Evolutionary conservation across 495 filamentous ascomycete species (phyloP).

Genomic region (Penicillium argentinense): DNA sequence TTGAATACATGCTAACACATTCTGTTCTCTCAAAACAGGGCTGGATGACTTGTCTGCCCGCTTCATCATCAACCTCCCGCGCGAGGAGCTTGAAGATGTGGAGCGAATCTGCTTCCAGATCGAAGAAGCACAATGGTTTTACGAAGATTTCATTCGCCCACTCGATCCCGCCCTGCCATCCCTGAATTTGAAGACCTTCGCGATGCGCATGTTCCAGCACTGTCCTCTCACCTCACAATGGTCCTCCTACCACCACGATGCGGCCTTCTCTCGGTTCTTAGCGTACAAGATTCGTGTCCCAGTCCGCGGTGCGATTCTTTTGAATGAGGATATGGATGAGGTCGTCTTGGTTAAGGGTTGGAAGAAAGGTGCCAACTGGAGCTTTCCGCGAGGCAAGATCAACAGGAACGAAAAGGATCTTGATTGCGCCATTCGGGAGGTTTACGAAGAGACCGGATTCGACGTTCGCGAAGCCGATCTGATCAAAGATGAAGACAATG

Average conservation of each 20-base stretch:
- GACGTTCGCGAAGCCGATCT: constrained; percentile 73
- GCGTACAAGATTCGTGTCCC: constrained; percentile 92
- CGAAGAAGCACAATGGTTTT: constrained; percentile 99
- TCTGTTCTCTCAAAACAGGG: constrained; percentile 52
- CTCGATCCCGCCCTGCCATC: constrained; percentile 81
- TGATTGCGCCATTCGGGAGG: constrained; percentile 88
- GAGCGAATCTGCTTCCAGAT: constrained; percentile 97
- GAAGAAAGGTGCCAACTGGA: constrained; percentile 96
- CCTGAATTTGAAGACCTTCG: constrained; percentile 79
- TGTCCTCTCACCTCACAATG: constrained; percentile 84
- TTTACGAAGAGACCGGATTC: constrained; percentile 93
- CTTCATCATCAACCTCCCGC: constrained; percentile 93
- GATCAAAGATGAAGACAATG: constrained; percentile 62
- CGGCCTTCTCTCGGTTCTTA: constrained; percentile 85
- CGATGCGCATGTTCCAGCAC: constrained; percentile 84
- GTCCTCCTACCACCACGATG: constrained; percentile 70
- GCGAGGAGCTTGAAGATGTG: constrained; percentile 83
- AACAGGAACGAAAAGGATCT: constrained; percentile 93
- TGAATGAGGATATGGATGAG: constrained; percentile 89
- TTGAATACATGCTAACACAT: constrained; percentile 16
- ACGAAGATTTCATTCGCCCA: constrained; percentile 97
- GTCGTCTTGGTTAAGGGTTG: constrained; percentile 92
- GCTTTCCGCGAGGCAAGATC: constrained; percentile 94
- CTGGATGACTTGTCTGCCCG: constrained; percentile 93
- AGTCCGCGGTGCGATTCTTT: constrained; percentile 87